Evolutionary conservation across 2,329 filamentous ascomycete species (phyloP).

Genomic region (Aspergillus chevalieri): DNA sequence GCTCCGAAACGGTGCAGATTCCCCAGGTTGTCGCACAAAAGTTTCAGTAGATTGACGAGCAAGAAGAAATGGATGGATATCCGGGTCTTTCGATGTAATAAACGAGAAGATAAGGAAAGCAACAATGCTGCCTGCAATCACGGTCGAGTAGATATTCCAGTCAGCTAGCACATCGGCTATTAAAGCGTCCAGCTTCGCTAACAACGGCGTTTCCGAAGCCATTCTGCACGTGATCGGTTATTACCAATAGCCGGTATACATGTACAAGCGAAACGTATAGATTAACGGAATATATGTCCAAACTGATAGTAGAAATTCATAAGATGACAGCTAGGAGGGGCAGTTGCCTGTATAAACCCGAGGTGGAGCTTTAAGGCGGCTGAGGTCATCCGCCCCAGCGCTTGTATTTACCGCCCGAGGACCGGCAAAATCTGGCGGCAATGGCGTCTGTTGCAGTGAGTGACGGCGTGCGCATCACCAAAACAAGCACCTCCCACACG

Average conservation of each 20-base stretch:
- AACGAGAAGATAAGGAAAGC: conserved; percentile 65
- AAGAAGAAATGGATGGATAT: conserved; percentile 86
- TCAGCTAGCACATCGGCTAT: conserved; percentile 64
- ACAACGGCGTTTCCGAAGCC: conserved; percentile 44
- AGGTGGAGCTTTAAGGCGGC: background rate
- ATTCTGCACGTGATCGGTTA: conserved; percentile 19
- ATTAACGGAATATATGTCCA: background rate
- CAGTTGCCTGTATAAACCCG: background rate
- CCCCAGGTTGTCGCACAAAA: conserved; percentile 71
- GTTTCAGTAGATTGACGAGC: conserved; percentile 75
- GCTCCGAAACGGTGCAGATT: conserved; percentile 82
- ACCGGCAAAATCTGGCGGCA: conserved; percentile 13
- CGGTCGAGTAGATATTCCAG: conserved; percentile 77
- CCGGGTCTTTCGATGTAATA: conserved; percentile 68
- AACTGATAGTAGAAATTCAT: background rate
- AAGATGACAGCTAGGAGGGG: background rate
- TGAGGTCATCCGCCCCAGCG: background rate
- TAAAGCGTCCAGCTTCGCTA: conserved; percentile 65
- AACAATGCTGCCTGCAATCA: conserved; percentile 61
- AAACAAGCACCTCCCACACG: conserved; percentile 12
- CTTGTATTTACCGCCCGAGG: background rate
- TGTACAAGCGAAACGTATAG: background rate
- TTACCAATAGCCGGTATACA: background rate
- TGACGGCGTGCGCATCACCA: conserved; percentile 8
- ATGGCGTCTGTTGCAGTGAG: conserved; percentile 14